Percentiles rank a stretch among this genome's conserved stretches.
phyloP scores from a whole-genome alignment of 306 rosid species.

The Aeschynomene evenia region DNA sequence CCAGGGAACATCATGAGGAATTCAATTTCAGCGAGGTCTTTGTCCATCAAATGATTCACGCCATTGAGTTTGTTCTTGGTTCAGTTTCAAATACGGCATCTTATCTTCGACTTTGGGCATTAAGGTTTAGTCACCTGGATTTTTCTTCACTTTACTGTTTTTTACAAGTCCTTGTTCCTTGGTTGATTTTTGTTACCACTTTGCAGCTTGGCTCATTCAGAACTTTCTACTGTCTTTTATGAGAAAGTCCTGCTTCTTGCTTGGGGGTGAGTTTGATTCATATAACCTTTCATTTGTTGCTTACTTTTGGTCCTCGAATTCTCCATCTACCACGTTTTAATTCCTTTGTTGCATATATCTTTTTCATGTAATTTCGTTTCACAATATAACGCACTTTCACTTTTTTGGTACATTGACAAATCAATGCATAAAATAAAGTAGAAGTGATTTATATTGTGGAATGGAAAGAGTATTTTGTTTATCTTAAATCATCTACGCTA shows the following conservation, averaged over 20 bases:
- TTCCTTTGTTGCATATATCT: neutral
- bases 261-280: constrained; percentile 79
- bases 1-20: constrained; percentile 68
- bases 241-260: constrained; percentile 93
- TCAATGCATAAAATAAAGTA: too few species aligned
- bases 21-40: constrained; percentile 87
- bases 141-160: constrained; percentile 21
- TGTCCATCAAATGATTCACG: constrained; percentile 95
- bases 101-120: constrained; percentile 95
- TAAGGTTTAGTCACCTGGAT: constrained; percentile 54
- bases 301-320: neutral
- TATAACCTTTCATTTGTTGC: neutral
- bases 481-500: neutral
- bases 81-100: constrained; percentile 97
- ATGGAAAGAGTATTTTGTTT: too few species aligned
- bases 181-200: constrained; percentile 30
- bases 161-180: neutral
- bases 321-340: neutral
- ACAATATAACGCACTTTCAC: too few species aligned
- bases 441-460: too few species aligned
- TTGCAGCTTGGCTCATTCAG: constrained; percentile 92
- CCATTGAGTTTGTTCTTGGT: constrained; percentile 89
- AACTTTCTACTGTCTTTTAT: constrained; percentile 86
- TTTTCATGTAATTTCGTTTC: neutral
- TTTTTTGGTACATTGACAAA: too few species aligned